Base-by-base conservation (phyloP, 1,139 yeast genomes). In the Saccharomycopsis crataegensis region DNA sequence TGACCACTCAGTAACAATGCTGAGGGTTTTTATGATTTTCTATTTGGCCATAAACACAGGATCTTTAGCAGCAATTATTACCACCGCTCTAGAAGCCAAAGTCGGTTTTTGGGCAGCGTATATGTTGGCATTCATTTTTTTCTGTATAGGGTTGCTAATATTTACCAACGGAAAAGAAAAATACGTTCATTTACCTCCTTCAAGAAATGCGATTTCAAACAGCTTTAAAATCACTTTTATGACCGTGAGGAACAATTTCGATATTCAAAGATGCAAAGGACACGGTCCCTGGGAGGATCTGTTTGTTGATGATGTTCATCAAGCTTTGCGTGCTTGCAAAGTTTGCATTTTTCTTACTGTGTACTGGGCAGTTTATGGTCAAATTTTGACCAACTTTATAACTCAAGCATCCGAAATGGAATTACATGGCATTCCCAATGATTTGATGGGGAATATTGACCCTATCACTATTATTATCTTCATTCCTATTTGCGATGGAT, bases 101-200 rank as follows among this genome's bases (percentile, higher is more conserved):
- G 76, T 78, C 58, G 93, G 89, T 49, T 86, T 79, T 70, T 86
- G 91, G 91, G 78, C 84, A 41, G 91, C 91, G 2, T 86, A 77
- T 69, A 71, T 83, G 60, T 71, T 84, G 58, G 89, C 90, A 22
- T 79, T 83, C 66, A 76, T 82, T 62, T 83, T 84, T 76, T 80
- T 79, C 67, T 78, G 79, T 64, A 64, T 84, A 57, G 89, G 83
- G 32, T 72, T 83, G 49, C 62, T 69, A 46, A 80, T 82, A 14
- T 73, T 84, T 58, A 57, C 79, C 46, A 34, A 79, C 17, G 90
- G 90, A 56, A 77, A 72, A 63, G 78, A 80, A 60, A 65, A 67
- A 54, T 83, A 83, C 65, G 74, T 82, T 59, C 79, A 77, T 65
- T 73, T 76, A 36, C 85, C 86, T 32, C 84, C 86, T 43, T 73